These are phyloP conservation scores for Lipomyces anomalus DNA, from an alignment of 805 yeast genomes.

Conservation along the genomic window DNA sequence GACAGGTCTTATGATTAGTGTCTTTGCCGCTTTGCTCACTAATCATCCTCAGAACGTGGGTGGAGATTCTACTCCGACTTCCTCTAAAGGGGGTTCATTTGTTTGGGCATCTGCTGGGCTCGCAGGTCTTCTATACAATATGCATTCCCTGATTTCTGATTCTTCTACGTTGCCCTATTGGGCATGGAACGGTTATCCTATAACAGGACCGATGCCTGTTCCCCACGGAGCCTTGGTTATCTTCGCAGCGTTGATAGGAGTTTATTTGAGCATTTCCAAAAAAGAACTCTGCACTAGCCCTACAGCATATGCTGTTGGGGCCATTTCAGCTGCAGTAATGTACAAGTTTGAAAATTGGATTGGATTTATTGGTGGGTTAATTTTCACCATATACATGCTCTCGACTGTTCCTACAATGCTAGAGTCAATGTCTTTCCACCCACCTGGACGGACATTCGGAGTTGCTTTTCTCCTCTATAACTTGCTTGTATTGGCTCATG, in stretches of 20 bases:
- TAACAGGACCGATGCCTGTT: constrained; percentile 80
- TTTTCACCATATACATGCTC: constrained; percentile 51
- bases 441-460: constrained; percentile 46
- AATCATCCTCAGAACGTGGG: constrained; percentile 33
- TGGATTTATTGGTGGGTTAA: constrained; percentile 69
- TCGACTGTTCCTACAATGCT: constrained; percentile 17
- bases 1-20: constrained; percentile 60
- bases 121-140: constrained; percentile 67
- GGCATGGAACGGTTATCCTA: constrained; percentile 95
- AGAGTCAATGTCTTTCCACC: constrained; percentile 49
- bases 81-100: constrained; percentile 20
- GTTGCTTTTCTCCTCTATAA: constrained; percentile 43
- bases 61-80: constrained; percentile 9
- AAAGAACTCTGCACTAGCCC: constrained; percentile 15
- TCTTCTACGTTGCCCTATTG: constrained; percentile 82
- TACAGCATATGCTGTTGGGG: constrained; percentile 41
- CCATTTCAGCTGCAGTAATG: constrained; percentile 47
- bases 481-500: constrained; percentile 67
- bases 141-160: constrained; percentile 73
- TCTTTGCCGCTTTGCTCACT: constrained; percentile 50
- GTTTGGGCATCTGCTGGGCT: constrained; percentile 59
- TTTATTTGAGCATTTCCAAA: constrained; percentile 39
- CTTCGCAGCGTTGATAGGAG: constrained; percentile 53
- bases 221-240: constrained; percentile 71
- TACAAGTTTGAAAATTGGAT: constrained; percentile 57